A percentile compares a stretch with the other conserved stretches of the same genome.
Conservation (phyloP, 257 asterid species). For the Galeopsis tetrahit region DNA sequence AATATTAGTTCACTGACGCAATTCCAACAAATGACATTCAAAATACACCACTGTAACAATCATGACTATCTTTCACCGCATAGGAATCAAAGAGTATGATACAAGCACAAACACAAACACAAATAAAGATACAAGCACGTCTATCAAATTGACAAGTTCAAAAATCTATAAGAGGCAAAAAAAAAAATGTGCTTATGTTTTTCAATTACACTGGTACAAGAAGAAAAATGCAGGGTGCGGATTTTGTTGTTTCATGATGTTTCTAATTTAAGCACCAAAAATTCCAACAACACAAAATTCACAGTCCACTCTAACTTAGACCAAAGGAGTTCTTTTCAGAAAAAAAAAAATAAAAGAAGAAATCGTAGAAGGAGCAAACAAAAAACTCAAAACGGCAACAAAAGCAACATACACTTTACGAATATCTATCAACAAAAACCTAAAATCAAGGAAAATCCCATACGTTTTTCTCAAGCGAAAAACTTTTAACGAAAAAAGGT, state of each 20-base stretch:
- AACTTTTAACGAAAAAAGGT: background rate
- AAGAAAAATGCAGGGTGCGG: slow-evolving; percentile 6
- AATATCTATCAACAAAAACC: slow-evolving; percentile 20
- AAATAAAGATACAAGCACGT: background rate
- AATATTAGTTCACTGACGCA: background rate
- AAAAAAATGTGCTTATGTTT: background rate
- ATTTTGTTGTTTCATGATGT: background rate
- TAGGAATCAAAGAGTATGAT: slow-evolving; percentile 14
- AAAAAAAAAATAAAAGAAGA: background rate
- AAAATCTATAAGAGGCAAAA: too few species aligned
- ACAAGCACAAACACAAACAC: slow-evolving; percentile 10
- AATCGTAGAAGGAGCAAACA: background rate
- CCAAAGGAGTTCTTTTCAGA: background rate
- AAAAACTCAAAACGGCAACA: background rate
- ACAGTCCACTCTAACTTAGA: background rate
- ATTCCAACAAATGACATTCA: background rate
- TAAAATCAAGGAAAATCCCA: background rate
- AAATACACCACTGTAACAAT: background rate
- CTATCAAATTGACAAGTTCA: slow-evolving; percentile 1
- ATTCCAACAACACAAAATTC: background rate
- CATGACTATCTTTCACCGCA: background rate
- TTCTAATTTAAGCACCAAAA: background rate
- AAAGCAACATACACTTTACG: slow-evolving; percentile 31
- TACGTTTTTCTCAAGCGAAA: background rate
- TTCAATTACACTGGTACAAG: background rate